Percentiles rank a stretch among this genome's conserved stretches.
These are phyloP conservation scores for Diaporthe nobilis DNA, from an alignment of 2,329 filamentous ascomycete species.

Conservation along the genomic window DNA sequence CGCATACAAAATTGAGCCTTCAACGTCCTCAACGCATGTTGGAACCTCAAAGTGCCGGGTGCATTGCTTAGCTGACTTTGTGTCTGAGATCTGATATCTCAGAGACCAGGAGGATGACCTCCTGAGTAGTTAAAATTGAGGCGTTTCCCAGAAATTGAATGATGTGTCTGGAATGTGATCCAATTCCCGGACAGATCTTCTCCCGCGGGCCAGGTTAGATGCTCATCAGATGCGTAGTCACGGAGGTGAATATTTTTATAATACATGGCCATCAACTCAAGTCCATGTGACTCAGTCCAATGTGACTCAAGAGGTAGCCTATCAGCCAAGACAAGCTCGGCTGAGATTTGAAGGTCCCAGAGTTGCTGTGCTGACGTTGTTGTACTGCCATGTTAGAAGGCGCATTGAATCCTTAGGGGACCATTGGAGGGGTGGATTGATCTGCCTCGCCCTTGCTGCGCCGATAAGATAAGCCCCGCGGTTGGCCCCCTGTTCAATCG, in stretches of 20 bases:
- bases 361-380: not conserved
- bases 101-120: not conserved
- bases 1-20: not conserved
- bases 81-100: too few relatives aligned
- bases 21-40: not conserved
- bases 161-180: not conserved
- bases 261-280: not conserved
- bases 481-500: slow-evolving; percentile 18
- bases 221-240: not conserved
- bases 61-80: too few relatives aligned
- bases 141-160: not conserved
- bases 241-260: too few relatives aligned
- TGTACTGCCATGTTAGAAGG: not conserved
- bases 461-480: slow-evolving; percentile 38
- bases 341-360: not conserved
- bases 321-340: not conserved
- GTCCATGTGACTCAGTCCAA: not conserved
- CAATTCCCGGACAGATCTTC: too few relatives aligned
- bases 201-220: too few relatives aligned
- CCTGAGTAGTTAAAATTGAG: fast-evolving
- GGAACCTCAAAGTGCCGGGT: not conserved
- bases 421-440: not conserved
- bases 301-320: not conserved
- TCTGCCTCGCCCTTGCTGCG: not conserved
- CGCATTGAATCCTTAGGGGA: not conserved